Evolutionary conservation across 202 grass and related monocot species (phyloP).

Genomic region (Brachypodium distachyon): DNA sequence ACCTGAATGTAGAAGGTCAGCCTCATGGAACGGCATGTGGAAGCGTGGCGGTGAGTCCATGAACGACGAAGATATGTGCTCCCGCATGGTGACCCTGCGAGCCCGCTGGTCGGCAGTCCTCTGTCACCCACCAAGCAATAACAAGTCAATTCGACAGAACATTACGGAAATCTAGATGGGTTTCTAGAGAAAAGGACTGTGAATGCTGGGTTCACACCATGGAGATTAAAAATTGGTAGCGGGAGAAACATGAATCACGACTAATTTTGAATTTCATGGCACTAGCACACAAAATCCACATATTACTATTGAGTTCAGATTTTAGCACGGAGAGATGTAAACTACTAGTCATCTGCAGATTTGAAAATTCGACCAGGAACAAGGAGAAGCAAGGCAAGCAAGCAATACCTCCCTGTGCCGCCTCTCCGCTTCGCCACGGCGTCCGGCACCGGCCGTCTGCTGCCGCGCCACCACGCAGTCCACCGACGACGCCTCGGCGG

Average conservation of each 20-base stretch:
- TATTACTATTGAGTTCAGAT: background rate
- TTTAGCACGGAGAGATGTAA: background rate
- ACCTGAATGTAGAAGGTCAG: constrained; percentile 39
- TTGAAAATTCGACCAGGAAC: background rate
- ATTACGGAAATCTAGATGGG: background rate
- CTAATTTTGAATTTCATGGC: background rate
- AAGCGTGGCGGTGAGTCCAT: constrained; percentile 53
- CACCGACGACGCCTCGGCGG: constrained; percentile 69
- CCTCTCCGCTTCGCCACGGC: constrained; percentile 38
- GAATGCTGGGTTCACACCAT: no score
- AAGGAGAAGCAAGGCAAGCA: background rate
- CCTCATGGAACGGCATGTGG: constrained; percentile 34
- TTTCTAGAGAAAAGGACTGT: background rate
- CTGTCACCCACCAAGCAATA: constrained; percentile 18
- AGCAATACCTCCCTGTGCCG: constrained; percentile 52
- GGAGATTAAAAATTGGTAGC: no score
- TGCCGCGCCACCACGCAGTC: constrained; percentile 75
- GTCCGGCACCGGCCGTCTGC: constrained; percentile 2
- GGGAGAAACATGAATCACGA: background rate
- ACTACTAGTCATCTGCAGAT: background rate
- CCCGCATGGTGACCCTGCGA: constrained; percentile 68
- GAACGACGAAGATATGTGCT: constrained; percentile 63
- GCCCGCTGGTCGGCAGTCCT: constrained; percentile 31
- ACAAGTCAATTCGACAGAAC: background rate
- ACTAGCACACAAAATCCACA: background rate